Base-by-base conservation (phyloP, 2,329 filamentous ascomycete species). In the Anthostomella pinea region DNA sequence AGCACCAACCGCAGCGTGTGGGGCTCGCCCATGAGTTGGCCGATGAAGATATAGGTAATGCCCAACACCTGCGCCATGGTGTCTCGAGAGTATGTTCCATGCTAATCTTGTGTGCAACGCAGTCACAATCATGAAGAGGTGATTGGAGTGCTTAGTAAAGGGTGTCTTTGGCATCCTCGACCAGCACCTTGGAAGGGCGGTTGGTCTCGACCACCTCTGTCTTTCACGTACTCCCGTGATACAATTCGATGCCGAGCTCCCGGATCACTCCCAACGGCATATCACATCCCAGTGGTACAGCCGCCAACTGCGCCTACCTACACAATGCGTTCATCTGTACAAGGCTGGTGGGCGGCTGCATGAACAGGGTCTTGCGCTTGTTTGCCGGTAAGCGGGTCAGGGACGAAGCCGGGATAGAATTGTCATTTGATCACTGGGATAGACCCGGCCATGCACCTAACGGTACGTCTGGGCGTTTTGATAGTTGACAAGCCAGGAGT, bases 1-100 rank as follows among this genome's bases (percentile, higher is more conserved):
- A 97, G 75, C 93, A 98, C 70, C 93, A 97, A 68, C 93, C 93
- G 49, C 93, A 98, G 69, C 81, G 90, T 57, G 93, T 97, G 46
- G 93, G 93, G 32, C 75, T 98, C 49, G 72, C 78, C 35, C 93
- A 98, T 63, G 88, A 95, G 71, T 74, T 98, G 57, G 87, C 81
- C 39, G 93, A 98, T 63, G 93, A 98, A 69, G 93, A 98, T 69
- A 95, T 98, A 66, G 87, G 87, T 91, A 75, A 70, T 41, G 41
- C 39, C 39, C 38, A 31, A 49, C 45, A 45, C 42, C 34, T 28
- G 39, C 39, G 41, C 39, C 40, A 40, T 34, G 24, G 15, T 34
- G 22, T 16, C 22, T 29, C 16, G 33, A 25, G 23, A 16, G 40
- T 38, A 41, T 29, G 15, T 38, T 27, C 27, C 35, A 44, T 47